Conservation (phyloP, 352 stramenopile species). For the Thraustotheca clavata region DNA sequence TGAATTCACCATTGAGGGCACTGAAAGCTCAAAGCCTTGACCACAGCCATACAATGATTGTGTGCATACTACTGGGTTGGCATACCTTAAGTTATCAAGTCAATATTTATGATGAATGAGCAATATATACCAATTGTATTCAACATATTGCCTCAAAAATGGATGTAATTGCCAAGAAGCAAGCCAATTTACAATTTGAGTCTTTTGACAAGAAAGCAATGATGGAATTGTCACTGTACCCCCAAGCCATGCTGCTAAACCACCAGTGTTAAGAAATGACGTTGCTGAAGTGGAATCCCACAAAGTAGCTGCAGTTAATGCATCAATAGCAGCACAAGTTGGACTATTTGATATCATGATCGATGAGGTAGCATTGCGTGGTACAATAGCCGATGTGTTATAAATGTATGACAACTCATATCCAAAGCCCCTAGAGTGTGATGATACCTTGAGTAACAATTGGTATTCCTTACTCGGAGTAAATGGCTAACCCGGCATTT, state of each 20-base stretch:
- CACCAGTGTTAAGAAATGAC: not conserved
- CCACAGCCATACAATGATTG: not conserved
- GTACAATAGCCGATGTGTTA: not conserved
- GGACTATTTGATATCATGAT: not conserved
- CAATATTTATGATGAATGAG: not conserved
- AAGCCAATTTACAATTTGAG: conserved; percentile 6
- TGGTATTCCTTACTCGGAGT: conserved; percentile 12
- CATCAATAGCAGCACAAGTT: conserved; percentile 1
- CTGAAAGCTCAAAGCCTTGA: conserved; percentile 8
- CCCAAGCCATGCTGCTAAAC: not conserved
- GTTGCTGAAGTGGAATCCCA: not conserved
- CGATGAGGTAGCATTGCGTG: not conserved
- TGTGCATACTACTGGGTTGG: not conserved
- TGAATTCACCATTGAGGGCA: not conserved
- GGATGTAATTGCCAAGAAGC: conserved; percentile 12
- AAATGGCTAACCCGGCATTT: not conserved
- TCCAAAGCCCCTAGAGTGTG: conserved; percentile 7
- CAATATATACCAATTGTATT: conserved; percentile 2
- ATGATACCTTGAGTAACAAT: too few relatives aligned
- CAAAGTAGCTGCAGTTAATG: not conserved
- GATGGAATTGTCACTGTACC: not conserved
- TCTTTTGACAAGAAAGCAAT: conserved; percentile 1
- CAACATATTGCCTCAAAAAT: conserved; percentile 2
- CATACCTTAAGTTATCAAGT: not conserved
- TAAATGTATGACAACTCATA: conserved; percentile 6